Evolutionary conservation across 805 yeast species (phyloP), one percentile per base, ranked within the genome.

Genomic region (Ogataea nonfermentans): DNA sequence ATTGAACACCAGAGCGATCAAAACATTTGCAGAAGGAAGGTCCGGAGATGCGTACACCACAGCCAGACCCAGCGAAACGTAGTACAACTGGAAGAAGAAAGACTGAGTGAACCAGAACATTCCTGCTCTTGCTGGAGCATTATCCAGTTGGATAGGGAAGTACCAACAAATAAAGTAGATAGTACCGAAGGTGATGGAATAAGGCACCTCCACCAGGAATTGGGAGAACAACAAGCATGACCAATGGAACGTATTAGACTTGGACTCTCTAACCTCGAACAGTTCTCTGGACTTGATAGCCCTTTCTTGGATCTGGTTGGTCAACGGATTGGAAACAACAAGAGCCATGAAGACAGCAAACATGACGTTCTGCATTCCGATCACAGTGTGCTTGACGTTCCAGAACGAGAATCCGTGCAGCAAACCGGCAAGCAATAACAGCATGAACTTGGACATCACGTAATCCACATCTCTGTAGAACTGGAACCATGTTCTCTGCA

Each of bases 171-270:
- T 50, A 43, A 59, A 68, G 33, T 74, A 73, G 9, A 83, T 22
- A 1, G 86, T 74, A 3, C 73, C 62, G 46, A 66, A 63, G 12
- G 71, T 47, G 24, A 74, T 49, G 40, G 72, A 72, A 62, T 78
- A 84, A 2, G 89, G 88, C 14, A 80, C 50, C 56, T 84, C 91
- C 43, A 69, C 70, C 13, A 76, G 28, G 45, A 67, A 67, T 51
- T 79, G 80, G 5, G 81, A 60, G 13, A 80, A 35, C 33, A 81
- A 53, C 60, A 84, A 59, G 28, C 73, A 60, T 19, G 78, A 67
- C 90, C 90, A 84, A 52, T 80, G 83, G 66, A 78, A 84, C 28
- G 85, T 84, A 54, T 81, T 82, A 4, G 86, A 79, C 43, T 79
- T 73, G 14, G 78, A 69, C 55, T 84, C 91, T 53, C 91, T 71